Percentiles rank a stretch among this genome's conserved stretches.
phyloP scores from a whole-genome alignment of 75 land plant species.

The Pinus albicaulis region DNA sequence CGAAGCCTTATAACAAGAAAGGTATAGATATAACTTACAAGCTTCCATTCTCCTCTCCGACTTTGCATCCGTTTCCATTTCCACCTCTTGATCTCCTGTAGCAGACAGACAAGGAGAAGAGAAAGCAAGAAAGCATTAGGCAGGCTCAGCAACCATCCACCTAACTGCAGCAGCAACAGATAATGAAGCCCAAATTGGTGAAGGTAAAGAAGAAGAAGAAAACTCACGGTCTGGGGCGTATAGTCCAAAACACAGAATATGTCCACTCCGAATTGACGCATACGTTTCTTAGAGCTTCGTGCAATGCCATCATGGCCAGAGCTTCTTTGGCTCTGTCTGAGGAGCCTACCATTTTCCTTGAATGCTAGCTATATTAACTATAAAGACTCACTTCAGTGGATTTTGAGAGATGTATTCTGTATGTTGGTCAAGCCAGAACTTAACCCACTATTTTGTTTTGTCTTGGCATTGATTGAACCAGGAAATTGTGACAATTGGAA shows the following conservation, averaged over 20 bases:
- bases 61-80: constrained; percentile 84
- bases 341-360: constrained; percentile 61
- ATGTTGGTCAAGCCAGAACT: too few relatives aligned
- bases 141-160: too few relatives aligned
- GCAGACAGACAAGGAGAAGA: background rate
- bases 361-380: too few relatives aligned
- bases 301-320: constrained; percentile 94
- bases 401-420: too few relatives aligned
- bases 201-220: constrained; percentile 7
- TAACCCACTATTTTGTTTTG: too few relatives aligned
- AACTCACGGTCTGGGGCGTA: constrained; percentile 87
- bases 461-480: too few relatives aligned
- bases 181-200: background rate
- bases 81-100: constrained; percentile 88
- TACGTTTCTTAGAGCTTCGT: constrained; percentile 86
- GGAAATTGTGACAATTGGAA: too few relatives aligned
- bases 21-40: constrained; percentile 49
- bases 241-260: constrained; percentile 98
- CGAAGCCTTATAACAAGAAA: too few relatives aligned
- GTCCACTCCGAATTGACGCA: constrained; percentile 91
- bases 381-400: too few relatives aligned
- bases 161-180: too few relatives aligned
- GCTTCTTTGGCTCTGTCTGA: constrained; percentile 75
- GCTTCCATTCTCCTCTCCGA: constrained; percentile 92
- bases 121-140: background rate